Percentiles rank a stretch among this genome's conserved stretches.
phyloP scores from a whole-genome alignment of 495 filamentous ascomycete species.

The Delitschia confertaspora region DNA sequence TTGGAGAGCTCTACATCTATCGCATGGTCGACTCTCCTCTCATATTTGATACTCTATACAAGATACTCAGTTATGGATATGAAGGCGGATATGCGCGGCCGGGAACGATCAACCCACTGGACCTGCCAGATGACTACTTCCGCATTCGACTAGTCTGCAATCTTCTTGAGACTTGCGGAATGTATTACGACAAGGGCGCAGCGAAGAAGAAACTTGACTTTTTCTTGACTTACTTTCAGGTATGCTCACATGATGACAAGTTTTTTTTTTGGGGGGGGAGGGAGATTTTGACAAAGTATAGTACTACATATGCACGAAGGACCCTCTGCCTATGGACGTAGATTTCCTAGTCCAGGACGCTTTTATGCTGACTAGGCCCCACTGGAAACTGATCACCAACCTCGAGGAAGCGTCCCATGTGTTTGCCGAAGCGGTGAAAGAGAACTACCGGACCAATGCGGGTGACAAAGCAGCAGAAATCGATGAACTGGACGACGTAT shows the following conservation, averaged over 20 bases:
- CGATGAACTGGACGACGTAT: conserved; percentile 45
- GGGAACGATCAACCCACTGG: conserved; percentile 62
- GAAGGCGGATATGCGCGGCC: conserved; percentile 73
- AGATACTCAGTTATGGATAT: conserved; percentile 86
- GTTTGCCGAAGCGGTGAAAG: conserved; percentile 78
- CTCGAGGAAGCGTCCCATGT: conserved; percentile 74
- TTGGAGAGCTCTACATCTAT: conserved; percentile 97
- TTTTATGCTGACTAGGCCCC: conserved; percentile 69
- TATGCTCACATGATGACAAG: too few species aligned
- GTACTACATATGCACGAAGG: conserved; percentile 95
- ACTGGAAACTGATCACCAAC: conserved; percentile 79
- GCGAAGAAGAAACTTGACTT: conserved; percentile 97
- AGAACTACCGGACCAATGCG: conserved; percentile 75
- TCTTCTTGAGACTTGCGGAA: conserved; percentile 87
- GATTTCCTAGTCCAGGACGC: conserved; percentile 96
- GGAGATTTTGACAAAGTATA: conserved; percentile 28
- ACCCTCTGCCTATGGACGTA: conserved; percentile 87
- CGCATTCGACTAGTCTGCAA: conserved; percentile 82
- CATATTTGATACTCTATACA: conserved; percentile 91
- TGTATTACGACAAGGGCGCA: conserved; percentile 88
- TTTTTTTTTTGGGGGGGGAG: too few species aligned
- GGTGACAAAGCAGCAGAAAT: conserved; percentile 47
- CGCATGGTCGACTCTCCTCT: conserved; percentile 93
- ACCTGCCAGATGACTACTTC: conserved; percentile 93
- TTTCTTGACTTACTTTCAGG: conserved; percentile 92